Evolutionary conservation across 768 basidiomycete species (phyloP), one percentile per base, ranked within the genome.

Genomic region (Auricularia auricula-judae): DNA sequence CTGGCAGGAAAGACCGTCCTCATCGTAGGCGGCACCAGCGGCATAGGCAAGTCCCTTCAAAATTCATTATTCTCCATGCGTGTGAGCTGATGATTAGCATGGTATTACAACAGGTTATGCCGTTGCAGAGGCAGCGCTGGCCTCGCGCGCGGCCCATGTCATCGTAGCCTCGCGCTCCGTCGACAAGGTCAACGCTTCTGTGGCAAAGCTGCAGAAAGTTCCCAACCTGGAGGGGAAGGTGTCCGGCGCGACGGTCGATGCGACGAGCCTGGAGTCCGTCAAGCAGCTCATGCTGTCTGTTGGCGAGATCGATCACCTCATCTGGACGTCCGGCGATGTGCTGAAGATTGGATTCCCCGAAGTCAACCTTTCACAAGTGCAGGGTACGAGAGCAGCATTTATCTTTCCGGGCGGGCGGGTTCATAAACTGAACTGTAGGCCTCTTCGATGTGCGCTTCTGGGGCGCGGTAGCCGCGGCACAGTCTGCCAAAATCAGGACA

Each of bases 381-480:
- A 61, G 36, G 56, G 65, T 66, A 36, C n/a, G 53, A 18, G 36
- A 36, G 35, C 36, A 36, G 29, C 7, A 42, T 7, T 8, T 8
- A 36, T 33, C 29, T 29, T 34, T 23, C 18, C 58, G 8, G 53
- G 18, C n/a, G 16, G 29, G 29, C 29, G 29, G 29, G 29, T 29
- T 12, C n/a, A 18, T 5, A 33, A 21, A 47, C 34, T 34, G 21
- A 33, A 62, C 10, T 16, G 14, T 21, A 67, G 67, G 36, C 39
- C 43, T 62, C n/a, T 67, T 67, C 59, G 67, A 67, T 18, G 65
- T 66, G 3, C 65, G 67, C 33, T 67, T 67, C 62, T 67, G 67
- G 67, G 67, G 67, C 11, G 66, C 67, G 4, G 62, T 62, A 7
- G 43, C 63, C n/a, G 67, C 65, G 3, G 67, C 65, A 3, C 35